These are phyloP conservation scores for Ceratobasidium papillatum DNA, from an alignment of 1,284 basidiomycete genomes.

Conservation along the genomic window DNA sequence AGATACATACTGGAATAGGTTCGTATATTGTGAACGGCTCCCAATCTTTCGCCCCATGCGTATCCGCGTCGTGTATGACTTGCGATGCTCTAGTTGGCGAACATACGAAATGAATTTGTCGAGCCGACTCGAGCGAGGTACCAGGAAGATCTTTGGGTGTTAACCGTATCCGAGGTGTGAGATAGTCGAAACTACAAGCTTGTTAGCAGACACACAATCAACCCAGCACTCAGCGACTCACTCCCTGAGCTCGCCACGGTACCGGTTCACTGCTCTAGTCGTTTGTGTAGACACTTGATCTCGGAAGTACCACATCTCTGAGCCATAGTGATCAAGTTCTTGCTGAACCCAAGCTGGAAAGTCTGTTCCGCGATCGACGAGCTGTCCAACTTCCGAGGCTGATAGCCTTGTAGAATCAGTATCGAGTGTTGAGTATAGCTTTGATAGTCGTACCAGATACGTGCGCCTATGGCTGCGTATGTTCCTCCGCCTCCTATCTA, in stretches of 20 bases:
- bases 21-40: conserved; percentile 77
- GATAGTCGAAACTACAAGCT: conserved; percentile 75
- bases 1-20: conserved; percentile 76
- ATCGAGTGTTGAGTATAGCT: conserved; percentile 43
- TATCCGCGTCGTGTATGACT: conserved; percentile 70
- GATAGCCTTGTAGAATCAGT: conserved; percentile 63
- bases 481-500: conserved; percentile 92
- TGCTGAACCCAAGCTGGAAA: conserved; percentile 70
- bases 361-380: conserved; percentile 84
- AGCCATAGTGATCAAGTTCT: conserved; percentile 69
- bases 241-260: conserved; percentile 77
- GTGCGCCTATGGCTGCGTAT: conserved; percentile 69
- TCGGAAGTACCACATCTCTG: conserved; percentile 84
- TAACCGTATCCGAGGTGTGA: conserved; percentile 76
- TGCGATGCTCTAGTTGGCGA: conserved; percentile 74
- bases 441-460: conserved; percentile 68
- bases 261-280: conserved; percentile 82
- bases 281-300: conserved; percentile 62
- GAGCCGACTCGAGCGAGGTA: conserved; percentile 64
- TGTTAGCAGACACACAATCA: background rate
- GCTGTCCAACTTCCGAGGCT: conserved; percentile 72
- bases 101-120: conserved; percentile 85
- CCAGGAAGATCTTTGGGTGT: conserved; percentile 70
- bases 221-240: conserved; percentile 50
- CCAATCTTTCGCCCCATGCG: conserved; percentile 62